These are phyloP conservation scores for Staphylotrichum longicolle DNA, from an alignment of 495 filamentous ascomycete genomes.

Conservation along the genomic window DNA sequence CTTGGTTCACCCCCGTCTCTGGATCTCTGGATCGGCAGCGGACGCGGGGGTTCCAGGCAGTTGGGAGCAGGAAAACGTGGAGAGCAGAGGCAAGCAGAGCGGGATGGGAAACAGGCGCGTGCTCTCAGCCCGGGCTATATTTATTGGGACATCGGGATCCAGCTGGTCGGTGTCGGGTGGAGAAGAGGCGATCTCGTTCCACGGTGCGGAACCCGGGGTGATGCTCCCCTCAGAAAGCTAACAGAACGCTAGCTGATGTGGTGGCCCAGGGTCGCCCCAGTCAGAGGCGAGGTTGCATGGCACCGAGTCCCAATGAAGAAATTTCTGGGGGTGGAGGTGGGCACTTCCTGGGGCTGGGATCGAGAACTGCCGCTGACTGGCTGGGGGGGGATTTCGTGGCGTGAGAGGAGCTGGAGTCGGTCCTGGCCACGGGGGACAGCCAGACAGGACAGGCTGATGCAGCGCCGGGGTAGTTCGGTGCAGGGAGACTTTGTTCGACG, in stretches of 20 bases:
- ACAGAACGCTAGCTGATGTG: constrained; percentile 13
- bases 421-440: too few species aligned
- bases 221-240: neutral
- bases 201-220: constrained; percentile 16
- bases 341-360: constrained; percentile 13
- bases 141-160: constrained; percentile 29
- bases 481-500: too few species aligned
- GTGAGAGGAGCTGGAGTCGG: neutral
- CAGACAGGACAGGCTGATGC: too few species aligned
- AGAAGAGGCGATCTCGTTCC: constrained; percentile 29
- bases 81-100: constrained; percentile 16
- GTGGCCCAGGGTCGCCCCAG: constrained; percentile 1
- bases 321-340: constrained; percentile 23
- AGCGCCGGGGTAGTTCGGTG: too few species aligned
- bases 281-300: constrained; percentile 26
- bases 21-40: neutral
- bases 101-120: constrained; percentile 17
- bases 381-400: constrained; percentile 2
- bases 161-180: constrained; percentile 34
- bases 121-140: constrained; percentile 25
- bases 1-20: constrained; percentile 13
- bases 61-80: constrained; percentile 20
- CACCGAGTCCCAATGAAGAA: constrained; percentile 25
- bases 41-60: constrained; percentile 26
- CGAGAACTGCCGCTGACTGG: constrained; percentile 19